Percentiles rank a stretch among this genome's conserved stretches.
These are phyloP conservation scores for Malus orientalis DNA, from an alignment of 306 rosid species.

Conservation along the genomic window DNA sequence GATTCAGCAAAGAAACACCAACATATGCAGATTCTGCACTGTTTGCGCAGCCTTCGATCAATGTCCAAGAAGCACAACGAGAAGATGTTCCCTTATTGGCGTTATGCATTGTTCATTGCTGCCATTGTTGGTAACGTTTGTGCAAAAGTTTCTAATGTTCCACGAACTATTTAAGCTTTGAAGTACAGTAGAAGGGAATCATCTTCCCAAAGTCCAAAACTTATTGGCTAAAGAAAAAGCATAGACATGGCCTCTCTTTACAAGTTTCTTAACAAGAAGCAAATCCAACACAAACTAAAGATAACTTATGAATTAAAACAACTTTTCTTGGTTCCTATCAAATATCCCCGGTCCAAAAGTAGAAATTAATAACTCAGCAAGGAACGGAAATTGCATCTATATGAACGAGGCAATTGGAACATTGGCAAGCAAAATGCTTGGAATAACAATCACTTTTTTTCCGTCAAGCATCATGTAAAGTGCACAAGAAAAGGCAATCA, in stretches of 20 bases:
- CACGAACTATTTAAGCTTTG: too few relatives aligned
- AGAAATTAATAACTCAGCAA: constrained; percentile 16
- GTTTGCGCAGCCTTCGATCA: too few relatives aligned
- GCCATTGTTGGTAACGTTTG: too few relatives aligned
- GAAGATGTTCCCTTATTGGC: too few relatives aligned
- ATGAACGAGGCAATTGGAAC: constrained; percentile 23
- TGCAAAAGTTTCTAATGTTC: too few relatives aligned
- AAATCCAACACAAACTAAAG: not conserved
- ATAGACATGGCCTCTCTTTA: not conserved
- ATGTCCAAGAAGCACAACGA: too few relatives aligned
- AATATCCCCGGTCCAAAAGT: constrained; percentile 12
- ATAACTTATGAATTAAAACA: not conserved
- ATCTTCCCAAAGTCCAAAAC: too few relatives aligned
- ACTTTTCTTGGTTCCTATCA: not conserved
- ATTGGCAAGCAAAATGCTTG: constrained; percentile 1
- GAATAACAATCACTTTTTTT: constrained; percentile 1
- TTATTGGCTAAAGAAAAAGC: not conserved
- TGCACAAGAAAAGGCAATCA: constrained; percentile 29
- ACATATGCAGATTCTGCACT: too few relatives aligned
- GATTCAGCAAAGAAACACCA: too few relatives aligned
- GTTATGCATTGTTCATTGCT: too few relatives aligned
- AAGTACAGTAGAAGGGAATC: too few relatives aligned
- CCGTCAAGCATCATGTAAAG: constrained; percentile 10
- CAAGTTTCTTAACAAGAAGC: not conserved
- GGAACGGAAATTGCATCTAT: constrained; percentile 6